Evolutionary conservation across 805 yeast species (phyloP).

Genomic region (Teunomyces tritomae): DNA sequence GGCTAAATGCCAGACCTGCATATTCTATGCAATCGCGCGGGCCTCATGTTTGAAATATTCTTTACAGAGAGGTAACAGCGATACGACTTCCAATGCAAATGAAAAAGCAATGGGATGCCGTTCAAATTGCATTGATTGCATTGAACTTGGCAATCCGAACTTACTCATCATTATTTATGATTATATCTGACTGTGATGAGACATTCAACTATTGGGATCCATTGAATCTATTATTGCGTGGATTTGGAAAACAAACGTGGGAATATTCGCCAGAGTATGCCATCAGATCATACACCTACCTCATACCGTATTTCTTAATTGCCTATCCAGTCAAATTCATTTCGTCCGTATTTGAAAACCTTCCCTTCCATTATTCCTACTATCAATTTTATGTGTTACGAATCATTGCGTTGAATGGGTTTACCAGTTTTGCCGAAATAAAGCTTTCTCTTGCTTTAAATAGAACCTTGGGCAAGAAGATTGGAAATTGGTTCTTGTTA

Average conservation of each 20-base stretch:
- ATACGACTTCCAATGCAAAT: not conserved
- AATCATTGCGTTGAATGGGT: conserved; percentile 32
- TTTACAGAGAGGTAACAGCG: not conserved
- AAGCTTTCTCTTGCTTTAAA: conserved; percentile 44
- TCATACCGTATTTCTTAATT: conserved; percentile 47
- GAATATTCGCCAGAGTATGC: conserved; percentile 90
- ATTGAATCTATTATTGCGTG: conserved; percentile 68
- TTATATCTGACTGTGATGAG: conserved; percentile 91
- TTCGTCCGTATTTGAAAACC: conserved; percentile 5
- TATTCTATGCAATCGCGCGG: not conserved
- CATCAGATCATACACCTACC: conserved; percentile 80
- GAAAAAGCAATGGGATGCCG: not conserved
- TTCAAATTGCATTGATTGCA: conserved; percentile 5
- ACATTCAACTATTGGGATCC: conserved; percentile 95
- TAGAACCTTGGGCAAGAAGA: conserved; percentile 27
- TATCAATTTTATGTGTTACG: conserved; percentile 56
- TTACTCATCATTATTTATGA: conserved; percentile 51
- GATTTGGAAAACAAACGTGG: conserved; percentile 94
- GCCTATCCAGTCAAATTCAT: conserved; percentile 19
- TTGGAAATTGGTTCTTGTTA: conserved; percentile 62
- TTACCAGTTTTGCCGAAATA: conserved; percentile 50
- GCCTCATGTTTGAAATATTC: not conserved
- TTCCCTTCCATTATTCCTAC: conserved; percentile 17
- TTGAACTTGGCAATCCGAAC: conserved; percentile 19
- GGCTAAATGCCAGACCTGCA: not conserved